Evolutionary conservation across 768 basidiomycete genomes (phyloP), one percentile per base, ranked within the genome.

Genomic region (Agrocybe pediades): DNA sequence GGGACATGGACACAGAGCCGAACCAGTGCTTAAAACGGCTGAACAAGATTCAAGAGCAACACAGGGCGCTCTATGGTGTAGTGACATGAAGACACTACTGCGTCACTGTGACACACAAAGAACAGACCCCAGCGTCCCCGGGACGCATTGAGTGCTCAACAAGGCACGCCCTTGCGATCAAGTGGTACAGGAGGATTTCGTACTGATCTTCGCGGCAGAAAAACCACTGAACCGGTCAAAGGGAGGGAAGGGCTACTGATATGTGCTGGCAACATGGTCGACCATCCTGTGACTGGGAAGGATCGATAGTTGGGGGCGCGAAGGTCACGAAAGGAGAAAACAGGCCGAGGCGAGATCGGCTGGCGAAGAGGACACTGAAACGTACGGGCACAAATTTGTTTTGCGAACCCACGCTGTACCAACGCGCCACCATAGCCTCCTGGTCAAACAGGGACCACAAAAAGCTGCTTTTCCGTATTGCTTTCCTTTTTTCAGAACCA

Each of bases 301-400:
- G 76, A 65, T 61, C 64, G 65, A 60, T 66, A 61, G 62, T 74
- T 75, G 75, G 74, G 78, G 78, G 73, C 49, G 63, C 58, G 55
- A 61, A 54, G 42, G 45, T 48, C 40, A 51, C 50, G 53, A 41
- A 45, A 42, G 63, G 54, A 50, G 49, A 57, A 53, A 52, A 30
- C 43, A 45, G 47, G 46, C 57, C 59, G n/a, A 59, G 62, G 55
- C n/a, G 54, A 58, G 55, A 56, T 45, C 17, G 26, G 53, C 33
- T 27, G 29, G 33, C 30, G 13, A 29, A 55, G 23, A 44, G n/a
- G 44, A 46, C 21, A 43, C 29, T 33, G 41, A 46, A 49, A 46
- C 49, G 43, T 43, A 27, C 42, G 30, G 39, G 39, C 48, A 25
- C 58, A 59, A 25, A 33, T 24, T 46, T 20, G 42, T 23, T 21